Base-by-base conservation (phyloP, 768 basidiomycete genomes). In the Brasilioporus rufonigricans region DNA sequence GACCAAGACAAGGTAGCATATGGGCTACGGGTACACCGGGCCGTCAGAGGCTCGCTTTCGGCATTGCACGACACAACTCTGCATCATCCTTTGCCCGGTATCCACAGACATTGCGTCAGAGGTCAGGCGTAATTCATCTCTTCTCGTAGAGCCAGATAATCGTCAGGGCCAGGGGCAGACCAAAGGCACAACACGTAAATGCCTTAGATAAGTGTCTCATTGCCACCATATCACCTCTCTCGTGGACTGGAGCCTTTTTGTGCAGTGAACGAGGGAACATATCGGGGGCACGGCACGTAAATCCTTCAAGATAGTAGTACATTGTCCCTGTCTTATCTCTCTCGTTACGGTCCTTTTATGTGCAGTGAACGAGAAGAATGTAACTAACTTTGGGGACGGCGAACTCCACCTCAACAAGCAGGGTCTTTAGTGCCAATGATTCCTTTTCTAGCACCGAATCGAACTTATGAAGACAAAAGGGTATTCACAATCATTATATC, bases 401-500 rank as follows among this genome's bases (percentile, higher is more conserved):
- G 16, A 50, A 23, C 50, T 38, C 26, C 31, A 46, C 19, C 7
- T 46, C 23, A 35, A 11, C 38, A 19, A 39, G 38, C 24, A 40
- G 33, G n/a, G 19, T 13, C 14, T 33, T 48, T 21, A 4, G 18
- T 29, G 40, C 35, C 35, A 36, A 21, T 23, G 31, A 32, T 39
- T 33, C 48, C 48, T 36, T n/a, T 48, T 53, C 51, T 48, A 21
- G 19, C 27, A 5, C 10, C 10, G 27, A 11, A 18, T 12, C 38
- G 26, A 44, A 29, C 23, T 50, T 36, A 44, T 44, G 45, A 35
- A n/a, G 38, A 47, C 19, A 39, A 29, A 6, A 38, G 48, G 51
- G 51, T 52, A 55, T 55, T 55, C 45, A 45, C 52, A 41, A 44
- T 57, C 23, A 48, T 43, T 29, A 48, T 53, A 35, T 61, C 38